A percentile compares a stretch with the other conserved stretches of the same genome.
These are phyloP conservation scores for Farysia itapuensis DNA, from an alignment of 1,284 basidiomycete genomes.

Conservation along the genomic window DNA sequence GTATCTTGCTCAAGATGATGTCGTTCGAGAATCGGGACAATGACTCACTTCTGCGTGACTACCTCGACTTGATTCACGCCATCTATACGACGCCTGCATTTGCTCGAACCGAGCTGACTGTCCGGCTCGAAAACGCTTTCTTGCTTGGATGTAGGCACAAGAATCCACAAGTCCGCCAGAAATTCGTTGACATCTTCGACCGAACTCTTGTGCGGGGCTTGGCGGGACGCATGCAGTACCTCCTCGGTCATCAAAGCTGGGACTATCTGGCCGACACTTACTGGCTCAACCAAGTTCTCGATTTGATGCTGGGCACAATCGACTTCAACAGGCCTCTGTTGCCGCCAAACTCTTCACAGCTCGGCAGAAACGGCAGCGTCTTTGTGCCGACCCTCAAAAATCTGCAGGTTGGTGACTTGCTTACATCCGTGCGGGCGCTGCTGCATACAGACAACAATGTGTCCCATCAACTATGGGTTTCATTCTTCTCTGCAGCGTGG, in stretches of 20 bases:
- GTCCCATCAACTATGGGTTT: conserved; percentile 86
- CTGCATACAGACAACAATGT: conserved; percentile 76
- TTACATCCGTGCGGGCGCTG: conserved; percentile 75
- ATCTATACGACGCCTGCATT: conserved; percentile 87
- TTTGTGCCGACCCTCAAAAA: conserved; percentile 32
- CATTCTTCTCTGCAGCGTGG: conserved; percentile 88
- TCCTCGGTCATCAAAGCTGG: conserved; percentile 94
- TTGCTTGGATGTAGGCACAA: conserved; percentile 85
- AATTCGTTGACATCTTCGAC: conserved; percentile 89
- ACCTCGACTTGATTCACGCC: conserved; percentile 86
- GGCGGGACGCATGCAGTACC: conserved; percentile 80
- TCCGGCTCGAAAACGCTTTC: conserved; percentile 89
- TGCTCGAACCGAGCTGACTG: conserved; percentile 88
- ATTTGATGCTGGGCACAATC: conserved; percentile 74
- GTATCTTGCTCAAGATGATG: conserved; percentile 85
- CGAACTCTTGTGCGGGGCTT: conserved; percentile 81
- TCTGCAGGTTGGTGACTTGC: conserved; percentile 40
- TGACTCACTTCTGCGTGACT: conserved; percentile 75
- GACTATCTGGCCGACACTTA: conserved; percentile 88
- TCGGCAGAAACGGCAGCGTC: conserved; percentile 26
- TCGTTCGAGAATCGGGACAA: conserved; percentile 76
- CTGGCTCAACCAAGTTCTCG: conserved; percentile 91
- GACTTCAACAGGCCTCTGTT: conserved; percentile 45
- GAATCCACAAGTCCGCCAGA: conserved; percentile 76
- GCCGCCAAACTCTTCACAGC: conserved; percentile 12